Percentiles rank a stretch among this genome's conserved stretches.
Evolutionary conservation across 2,329 filamentous ascomycete species (phyloP).

Genomic region (Fusarium illudens): DNA sequence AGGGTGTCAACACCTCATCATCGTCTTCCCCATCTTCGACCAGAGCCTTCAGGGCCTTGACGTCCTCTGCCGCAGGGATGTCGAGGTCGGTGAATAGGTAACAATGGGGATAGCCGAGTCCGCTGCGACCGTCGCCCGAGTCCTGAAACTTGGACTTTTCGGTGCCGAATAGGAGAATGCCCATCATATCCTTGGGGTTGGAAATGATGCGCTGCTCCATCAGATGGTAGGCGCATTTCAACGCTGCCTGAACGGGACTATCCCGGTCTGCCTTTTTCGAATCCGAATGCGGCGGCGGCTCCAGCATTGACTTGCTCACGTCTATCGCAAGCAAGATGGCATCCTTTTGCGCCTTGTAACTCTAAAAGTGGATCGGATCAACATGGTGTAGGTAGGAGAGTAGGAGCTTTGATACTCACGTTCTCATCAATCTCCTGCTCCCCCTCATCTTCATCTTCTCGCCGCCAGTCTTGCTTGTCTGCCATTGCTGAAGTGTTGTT

Average conservation of each 20-base stretch:
- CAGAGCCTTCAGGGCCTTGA: conserved; percentile 78
- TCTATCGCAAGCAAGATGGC: conserved; percentile 98
- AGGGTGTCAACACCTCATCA: conserved; percentile 73
- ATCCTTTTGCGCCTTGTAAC: conserved; percentile 93
- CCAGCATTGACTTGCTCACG: conserved; percentile 87
- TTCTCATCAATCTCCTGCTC: conserved; percentile 67
- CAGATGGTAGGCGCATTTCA: conserved; percentile 93
- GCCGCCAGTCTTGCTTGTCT: conserved; percentile 55
- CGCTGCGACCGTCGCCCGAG: conserved; percentile 67
- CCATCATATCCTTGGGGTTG: conserved; percentile 96
- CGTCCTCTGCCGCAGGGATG: conserved; percentile 84
- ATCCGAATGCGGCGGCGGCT: conserved; percentile 67
- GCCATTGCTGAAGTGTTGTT: conserved; percentile 41
- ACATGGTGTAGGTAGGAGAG: conserved; percentile 4
- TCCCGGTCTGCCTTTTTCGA: conserved; percentile 82
- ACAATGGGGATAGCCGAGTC: conserved; percentile 83
- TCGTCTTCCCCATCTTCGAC: conserved; percentile 81
- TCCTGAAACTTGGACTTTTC: conserved; percentile 82
- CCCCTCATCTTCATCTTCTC: conserved; percentile 72
- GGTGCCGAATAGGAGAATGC: conserved; percentile 90
- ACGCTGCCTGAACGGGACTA: conserved; percentile 80
- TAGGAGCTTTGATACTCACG: conserved; percentile 50
- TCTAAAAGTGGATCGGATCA: conserved; percentile 57
- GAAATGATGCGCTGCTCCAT: conserved; percentile 99
- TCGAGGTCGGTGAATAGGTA: conserved; percentile 91